phyloP scores from a whole-genome alignment of 2,329 filamentous ascomycete genomes.

The Aspergillus luchuensis region DNA sequence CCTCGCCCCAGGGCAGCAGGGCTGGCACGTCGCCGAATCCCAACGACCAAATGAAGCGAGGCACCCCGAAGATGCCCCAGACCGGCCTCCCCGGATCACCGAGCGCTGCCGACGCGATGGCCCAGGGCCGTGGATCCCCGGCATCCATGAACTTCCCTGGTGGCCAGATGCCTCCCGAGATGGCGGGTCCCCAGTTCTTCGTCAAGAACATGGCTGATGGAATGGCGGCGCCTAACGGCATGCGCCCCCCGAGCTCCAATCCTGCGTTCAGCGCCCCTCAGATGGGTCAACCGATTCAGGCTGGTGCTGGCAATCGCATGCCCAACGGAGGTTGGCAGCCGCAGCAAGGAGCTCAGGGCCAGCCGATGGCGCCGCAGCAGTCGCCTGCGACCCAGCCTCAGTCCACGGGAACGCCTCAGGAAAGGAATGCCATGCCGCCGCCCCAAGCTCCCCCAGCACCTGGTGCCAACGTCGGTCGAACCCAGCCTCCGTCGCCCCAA shows the following conservation, averaged over 20 bases:
- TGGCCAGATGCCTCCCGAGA: slow-evolving; percentile 53
- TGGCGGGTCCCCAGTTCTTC: slow-evolving; percentile 45
- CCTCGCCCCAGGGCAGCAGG: slow-evolving; percentile 60
- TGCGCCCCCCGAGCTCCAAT: slow-evolving; percentile 62
- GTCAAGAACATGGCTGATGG: slow-evolving; percentile 48
- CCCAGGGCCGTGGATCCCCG: slow-evolving; percentile 61
- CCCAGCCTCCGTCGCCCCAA: slow-evolving; percentile 48
- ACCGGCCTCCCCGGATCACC: slow-evolving; percentile 60
- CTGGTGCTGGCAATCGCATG: slow-evolving; percentile 42
- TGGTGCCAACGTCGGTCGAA: slow-evolving; percentile 43
- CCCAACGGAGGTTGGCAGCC: slow-evolving; percentile 45
- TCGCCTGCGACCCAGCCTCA: slow-evolving; percentile 48
- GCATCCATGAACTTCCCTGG: slow-evolving; percentile 59
- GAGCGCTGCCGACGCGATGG: slow-evolving; percentile 58
- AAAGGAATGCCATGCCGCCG: slow-evolving; percentile 56
- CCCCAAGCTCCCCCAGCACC: slow-evolving; percentile 48
- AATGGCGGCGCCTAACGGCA: slow-evolving; percentile 51
- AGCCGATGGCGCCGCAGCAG: slow-evolving; percentile 52
- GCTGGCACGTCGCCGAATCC: slow-evolving; percentile 63
- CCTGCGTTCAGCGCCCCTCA: slow-evolving; percentile 48
- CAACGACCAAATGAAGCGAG: slow-evolving; percentile 63
- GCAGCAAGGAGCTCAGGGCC: slow-evolving; percentile 41
- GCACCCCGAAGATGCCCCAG: slow-evolving; percentile 62
- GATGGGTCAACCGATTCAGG: slow-evolving; percentile 49
- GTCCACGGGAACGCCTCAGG: slow-evolving; percentile 58